Conservation (phyloP, 2,329 filamentous ascomycete genomes). For the Nectriaceae sp. region DNA sequence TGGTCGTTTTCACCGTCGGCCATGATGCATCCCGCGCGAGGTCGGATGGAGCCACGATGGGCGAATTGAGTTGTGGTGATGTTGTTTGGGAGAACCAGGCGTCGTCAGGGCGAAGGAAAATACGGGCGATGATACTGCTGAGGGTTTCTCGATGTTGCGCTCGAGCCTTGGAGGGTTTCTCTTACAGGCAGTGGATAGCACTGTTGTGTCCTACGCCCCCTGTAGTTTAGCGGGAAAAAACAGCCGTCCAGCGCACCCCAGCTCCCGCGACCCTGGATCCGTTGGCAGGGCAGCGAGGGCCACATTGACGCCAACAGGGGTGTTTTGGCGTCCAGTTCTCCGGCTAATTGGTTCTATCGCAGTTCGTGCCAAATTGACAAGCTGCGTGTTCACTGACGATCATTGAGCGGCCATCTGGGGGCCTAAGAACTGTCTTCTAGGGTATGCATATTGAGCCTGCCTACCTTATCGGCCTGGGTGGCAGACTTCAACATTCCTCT, state of each 20-base stretch:
- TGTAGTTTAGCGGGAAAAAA: constrained; percentile 1
- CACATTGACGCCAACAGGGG: no score
- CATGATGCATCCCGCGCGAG: constrained; percentile 37
- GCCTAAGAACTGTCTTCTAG: no score
- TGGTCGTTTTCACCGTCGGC: constrained; percentile 34
- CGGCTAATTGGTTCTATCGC: no score
- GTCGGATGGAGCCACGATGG: constrained; percentile 6
- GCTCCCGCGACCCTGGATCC: not conserved
- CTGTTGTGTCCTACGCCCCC: not conserved
- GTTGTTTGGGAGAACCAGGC: not conserved
- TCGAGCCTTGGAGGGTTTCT: not conserved
- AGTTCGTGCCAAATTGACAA: no score
- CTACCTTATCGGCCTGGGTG: no score
- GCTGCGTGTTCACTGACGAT: no score
- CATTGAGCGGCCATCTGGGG: no score
- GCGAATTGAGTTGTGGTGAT: not conserved
- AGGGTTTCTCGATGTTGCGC: not conserved
- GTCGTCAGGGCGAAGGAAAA: not conserved
- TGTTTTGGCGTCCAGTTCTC: no score
- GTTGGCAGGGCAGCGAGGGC: not conserved
- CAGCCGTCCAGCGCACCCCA: not conserved
- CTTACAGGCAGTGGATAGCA: not conserved
- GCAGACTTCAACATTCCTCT: no score
- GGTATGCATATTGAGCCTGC: no score
- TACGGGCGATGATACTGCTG: not conserved